Conservation (phyloP, 805 yeast genomes). For the Alloascoidea africana region DNA sequence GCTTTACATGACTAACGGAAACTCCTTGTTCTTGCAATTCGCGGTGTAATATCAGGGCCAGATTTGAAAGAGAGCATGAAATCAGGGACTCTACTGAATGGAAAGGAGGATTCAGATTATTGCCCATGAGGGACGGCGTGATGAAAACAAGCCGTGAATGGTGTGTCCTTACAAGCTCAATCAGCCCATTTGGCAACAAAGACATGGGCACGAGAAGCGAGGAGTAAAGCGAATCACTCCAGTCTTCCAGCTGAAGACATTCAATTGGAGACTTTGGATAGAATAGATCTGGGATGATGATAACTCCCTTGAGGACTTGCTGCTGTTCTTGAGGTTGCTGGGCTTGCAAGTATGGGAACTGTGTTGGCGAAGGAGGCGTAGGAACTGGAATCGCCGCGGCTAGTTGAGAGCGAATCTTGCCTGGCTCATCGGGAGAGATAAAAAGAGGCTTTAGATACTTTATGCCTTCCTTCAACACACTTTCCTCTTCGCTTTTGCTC, state of each 20-base stretch:
- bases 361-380: no score
- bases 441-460: no score
- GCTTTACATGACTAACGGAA: constrained; percentile 25
- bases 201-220: constrained; percentile 32
- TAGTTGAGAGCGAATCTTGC: no score
- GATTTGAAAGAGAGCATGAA: constrained; percentile 24
- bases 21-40: constrained; percentile 27
- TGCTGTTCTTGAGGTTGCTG: no score
- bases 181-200: constrained; percentile 37
- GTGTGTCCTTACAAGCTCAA: constrained; percentile 36
- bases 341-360: no score
- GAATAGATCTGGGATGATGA: constrained; percentile 55
- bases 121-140: constrained; percentile 40
- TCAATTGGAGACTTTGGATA: constrained; percentile 60
- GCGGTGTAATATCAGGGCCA: constrained; percentile 25
- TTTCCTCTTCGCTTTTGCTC: no score
- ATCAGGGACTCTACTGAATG: constrained; percentile 48
- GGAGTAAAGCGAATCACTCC: constrained; percentile 32
- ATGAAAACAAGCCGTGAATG: constrained; percentile 33
- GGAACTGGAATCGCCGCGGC: no score
- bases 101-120: constrained; percentile 40
- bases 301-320: constrained; percentile 42
- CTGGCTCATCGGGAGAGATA: no score
- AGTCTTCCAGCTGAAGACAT: constrained; percentile 30
- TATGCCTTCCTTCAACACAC: no score